Base-by-base conservation (phyloP, 768 basidiomycete species). In the Tricholoma flavovirens region DNA sequence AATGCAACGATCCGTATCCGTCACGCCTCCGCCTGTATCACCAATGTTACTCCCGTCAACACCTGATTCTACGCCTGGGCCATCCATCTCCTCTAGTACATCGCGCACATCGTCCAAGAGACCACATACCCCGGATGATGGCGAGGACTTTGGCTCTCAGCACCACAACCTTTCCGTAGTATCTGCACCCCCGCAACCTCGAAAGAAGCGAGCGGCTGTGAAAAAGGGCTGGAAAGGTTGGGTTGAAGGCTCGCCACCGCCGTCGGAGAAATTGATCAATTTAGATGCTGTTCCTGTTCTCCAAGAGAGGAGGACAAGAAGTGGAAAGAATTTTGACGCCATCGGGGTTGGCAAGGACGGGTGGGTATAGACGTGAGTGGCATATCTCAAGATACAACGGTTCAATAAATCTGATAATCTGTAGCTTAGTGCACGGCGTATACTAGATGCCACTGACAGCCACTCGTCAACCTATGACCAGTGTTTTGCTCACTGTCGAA, bases 191-290 rank as follows among this genome's bases (percentile, higher is more conserved):
- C 66, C 62, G 24, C 73, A 65, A 24, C 69, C 69, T n/a, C 77
- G 79, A 45, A 80, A 77, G 68, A 88, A 82, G 75, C 84, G 86
- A 61, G 73, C 78, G 43, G 77, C 84, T 0, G 84, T 80, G 33
- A 84, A 79, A 71, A 92, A 92, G 69, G 90, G 90, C 15, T 92
- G 90, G 90, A 92, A 92, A 75, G 90, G 90, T 36, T 92, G 90
- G 90, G 87, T 92, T 19, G 90, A 90, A 74, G 89, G 88, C 61
- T 90, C 88, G 19, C 87, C 87, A 22, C 83, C 83, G 52, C 87
- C 90, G 19, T 88, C 87, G 14, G 80, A 84, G 63, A 90, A 90
- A 69, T 74, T 90, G 51, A 91, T 91, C 71, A 90, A 90, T 64
- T 77, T 91, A 58, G 90, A 92, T 67, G 77, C 78, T 32, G 86